Percentiles rank a stretch among this genome's conserved stretches.
Evolutionary conservation across 1,284 basidiomycete species (phyloP).

Genomic region (Tilletiopsis washingtonensis): DNA sequence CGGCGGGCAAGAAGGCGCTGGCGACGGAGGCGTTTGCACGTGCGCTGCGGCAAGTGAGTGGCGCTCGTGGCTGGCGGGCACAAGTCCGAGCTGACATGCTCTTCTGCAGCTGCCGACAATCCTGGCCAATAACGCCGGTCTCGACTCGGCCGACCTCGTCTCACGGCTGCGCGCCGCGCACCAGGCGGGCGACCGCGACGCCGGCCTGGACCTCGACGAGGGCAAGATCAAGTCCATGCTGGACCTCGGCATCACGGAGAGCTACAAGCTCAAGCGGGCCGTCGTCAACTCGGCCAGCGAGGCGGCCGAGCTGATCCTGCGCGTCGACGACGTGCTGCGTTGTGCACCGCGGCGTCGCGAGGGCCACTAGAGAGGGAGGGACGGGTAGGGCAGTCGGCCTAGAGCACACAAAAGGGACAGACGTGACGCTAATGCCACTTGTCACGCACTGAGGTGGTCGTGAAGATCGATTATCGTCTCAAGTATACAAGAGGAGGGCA

Average conservation of each 20-base stretch:
- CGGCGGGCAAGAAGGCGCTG: slow-evolving; percentile 90
- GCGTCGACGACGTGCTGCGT: slow-evolving; percentile 62
- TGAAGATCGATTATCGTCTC: too few relatives aligned
- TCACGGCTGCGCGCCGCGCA: slow-evolving; percentile 84
- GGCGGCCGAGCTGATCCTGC: slow-evolving; percentile 95
- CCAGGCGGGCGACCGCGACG: slow-evolving; percentile 74
- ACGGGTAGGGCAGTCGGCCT: too few relatives aligned
- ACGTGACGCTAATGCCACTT: too few relatives aligned
- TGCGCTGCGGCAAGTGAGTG: slow-evolving; percentile 67
- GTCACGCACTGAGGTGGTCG: too few relatives aligned
- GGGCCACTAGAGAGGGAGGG: too few relatives aligned
- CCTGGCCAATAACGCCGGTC: slow-evolving; percentile 93
- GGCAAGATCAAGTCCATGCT: slow-evolving; percentile 82
- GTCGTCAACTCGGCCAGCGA: slow-evolving; percentile 90
- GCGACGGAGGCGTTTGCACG: slow-evolving; percentile 84
- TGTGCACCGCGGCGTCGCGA: slow-evolving; percentile 57
- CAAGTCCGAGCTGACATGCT: not conserved
- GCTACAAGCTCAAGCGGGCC: slow-evolving; percentile 93
- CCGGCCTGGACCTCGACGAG: slow-evolving; percentile 84
- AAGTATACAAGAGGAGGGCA: too few relatives aligned
- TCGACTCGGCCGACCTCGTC: slow-evolving; percentile 92
- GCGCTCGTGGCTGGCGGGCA: not conserved
- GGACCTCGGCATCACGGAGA: slow-evolving; percentile 81
- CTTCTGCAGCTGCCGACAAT: slow-evolving; percentile 72
- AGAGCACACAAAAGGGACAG: too few relatives aligned